phyloP scores from a whole-genome alignment of 2,329 filamentous ascomycete genomes.

The Dothideomycetidae sp. region DNA sequence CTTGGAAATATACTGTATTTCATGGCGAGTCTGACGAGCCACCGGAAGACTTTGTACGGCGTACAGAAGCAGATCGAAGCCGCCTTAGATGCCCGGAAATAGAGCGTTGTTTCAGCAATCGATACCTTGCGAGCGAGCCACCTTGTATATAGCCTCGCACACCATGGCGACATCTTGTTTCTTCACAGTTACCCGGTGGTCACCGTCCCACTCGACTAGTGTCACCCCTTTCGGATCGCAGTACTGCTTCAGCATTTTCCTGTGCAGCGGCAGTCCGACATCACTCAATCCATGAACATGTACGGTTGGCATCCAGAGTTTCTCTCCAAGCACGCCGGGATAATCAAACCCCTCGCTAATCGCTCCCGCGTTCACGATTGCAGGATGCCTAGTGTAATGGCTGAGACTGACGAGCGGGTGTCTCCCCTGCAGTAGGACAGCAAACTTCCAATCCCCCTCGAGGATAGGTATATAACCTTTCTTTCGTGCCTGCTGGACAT shows the following conservation, averaged over 20 bases:
- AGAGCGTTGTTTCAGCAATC: conserved; percentile 12
- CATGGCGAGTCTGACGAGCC: conserved; percentile 43
- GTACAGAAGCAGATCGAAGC: conserved; percentile 28
- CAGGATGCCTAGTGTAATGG: conserved; percentile 23
- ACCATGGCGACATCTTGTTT: conserved; percentile 47
- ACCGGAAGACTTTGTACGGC: conserved; percentile 26
- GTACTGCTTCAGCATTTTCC: conserved; percentile 42
- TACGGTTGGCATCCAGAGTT: conserved; percentile 45
- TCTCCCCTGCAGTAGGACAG: conserved; percentile 46
- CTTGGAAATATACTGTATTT: conserved; percentile 47
- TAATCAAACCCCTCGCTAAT: conserved; percentile 33
- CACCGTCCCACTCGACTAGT: conserved; percentile 59
- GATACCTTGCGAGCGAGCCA: conserved; percentile 38
- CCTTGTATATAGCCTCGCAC: conserved; percentile 36
- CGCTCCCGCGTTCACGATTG: conserved; percentile 27
- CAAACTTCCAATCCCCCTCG: conserved; percentile 42
- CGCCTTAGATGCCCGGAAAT: conserved; percentile 18
- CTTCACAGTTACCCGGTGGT: conserved; percentile 58
- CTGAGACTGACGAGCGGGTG: conserved; percentile 44
- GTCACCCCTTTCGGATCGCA: conserved; percentile 40
- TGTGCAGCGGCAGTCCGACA: conserved; percentile 45
- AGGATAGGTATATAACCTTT: conserved; percentile 24
- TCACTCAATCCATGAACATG: conserved; percentile 54
- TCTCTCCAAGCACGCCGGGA: conserved; percentile 31
- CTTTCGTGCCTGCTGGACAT: conserved; percentile 43